Conservation (phyloP, 352 stramenopile species). For the Peronospora tabacina region DNA sequence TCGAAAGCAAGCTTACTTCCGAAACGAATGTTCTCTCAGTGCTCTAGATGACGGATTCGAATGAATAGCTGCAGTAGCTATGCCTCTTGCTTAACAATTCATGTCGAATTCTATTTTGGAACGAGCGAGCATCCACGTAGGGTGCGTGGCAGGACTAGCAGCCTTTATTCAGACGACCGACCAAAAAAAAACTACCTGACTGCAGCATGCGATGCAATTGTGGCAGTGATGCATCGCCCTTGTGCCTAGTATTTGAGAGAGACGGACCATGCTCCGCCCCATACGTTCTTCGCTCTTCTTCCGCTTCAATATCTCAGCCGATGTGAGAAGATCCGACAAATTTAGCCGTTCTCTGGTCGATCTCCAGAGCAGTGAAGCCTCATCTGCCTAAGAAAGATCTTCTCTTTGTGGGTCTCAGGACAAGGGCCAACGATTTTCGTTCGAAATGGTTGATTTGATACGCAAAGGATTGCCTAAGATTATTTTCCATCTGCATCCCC, state of each 20-base stretch:
- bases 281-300: no score
- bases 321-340: no score
- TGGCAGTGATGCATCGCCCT: constrained; percentile 4
- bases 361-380: constrained; percentile 2
- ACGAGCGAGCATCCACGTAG: constrained; percentile 14
- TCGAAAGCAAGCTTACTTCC: no score
- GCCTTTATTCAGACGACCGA: constrained; percentile 14
- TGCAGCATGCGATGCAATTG: constrained; percentile 22
- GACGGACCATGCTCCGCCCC: no score
- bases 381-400: constrained; percentile 26
- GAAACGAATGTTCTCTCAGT: no score
- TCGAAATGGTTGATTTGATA: background rate
- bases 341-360: constrained; percentile 1
- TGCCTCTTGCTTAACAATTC: background rate
- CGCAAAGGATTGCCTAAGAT: background rate
- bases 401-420: constrained; percentile 19
- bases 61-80: no score
- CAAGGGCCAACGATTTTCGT: no score
- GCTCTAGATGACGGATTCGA: no score
- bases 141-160: constrained; percentile 10
- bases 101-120: constrained; percentile 9
- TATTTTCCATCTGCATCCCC: background rate
- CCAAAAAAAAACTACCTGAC: background rate
- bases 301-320: no score
- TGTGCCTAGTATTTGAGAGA: no score